Evolutionary conservation across 495 filamentous ascomycete genomes (phyloP), one percentile per base, ranked within the genome.

Genomic region (Pyronema omphalodes): DNA sequence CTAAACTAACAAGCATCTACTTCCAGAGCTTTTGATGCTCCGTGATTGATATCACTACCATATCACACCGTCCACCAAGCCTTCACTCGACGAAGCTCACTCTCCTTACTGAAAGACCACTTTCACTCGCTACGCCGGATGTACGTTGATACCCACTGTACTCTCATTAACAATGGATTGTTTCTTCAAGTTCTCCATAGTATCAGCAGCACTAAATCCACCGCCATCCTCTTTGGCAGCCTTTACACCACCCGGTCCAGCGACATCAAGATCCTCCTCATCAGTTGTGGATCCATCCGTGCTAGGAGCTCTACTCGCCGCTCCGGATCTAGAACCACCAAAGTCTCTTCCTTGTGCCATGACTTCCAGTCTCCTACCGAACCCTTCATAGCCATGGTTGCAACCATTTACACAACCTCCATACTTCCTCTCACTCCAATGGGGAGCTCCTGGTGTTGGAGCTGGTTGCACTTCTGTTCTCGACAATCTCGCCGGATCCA

Each of bases 321-420:
- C 58, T 2, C 62, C 62, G 39, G 58, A 61, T 9, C 61, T 48
- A 37, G 58, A 61, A 0, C 62, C 62, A 2, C 62, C 62, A 23
- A 65, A 65, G 47, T 65, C 62, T 6, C 62, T 57, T 9, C 62
- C 62, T 7, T 55, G 62, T 23, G 61, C 40, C 6, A 65, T 53
- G 14, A 65, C 39, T 8, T 37, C 36, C 15, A 12, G 12, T 7
- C 29, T 36, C 40, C 17, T n/a, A 12, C 12, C 33, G 11, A 43
- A 9, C 1, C 35, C 39, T 9, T 53, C 51, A 12, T 14, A 40
- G 1, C 12, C 15, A 35, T 66, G 63, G 36, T 60, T 66, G 29
- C 63, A 66, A 8, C 63, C 63, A 33, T 66, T 62, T 5, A 60
- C 58, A 23, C 62, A 65, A 3, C 62, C 62, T 29, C 62, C 62